Base-by-base conservation (phyloP, 2,329 filamentous ascomycete species). In the Aspergillus sp. region DNA sequence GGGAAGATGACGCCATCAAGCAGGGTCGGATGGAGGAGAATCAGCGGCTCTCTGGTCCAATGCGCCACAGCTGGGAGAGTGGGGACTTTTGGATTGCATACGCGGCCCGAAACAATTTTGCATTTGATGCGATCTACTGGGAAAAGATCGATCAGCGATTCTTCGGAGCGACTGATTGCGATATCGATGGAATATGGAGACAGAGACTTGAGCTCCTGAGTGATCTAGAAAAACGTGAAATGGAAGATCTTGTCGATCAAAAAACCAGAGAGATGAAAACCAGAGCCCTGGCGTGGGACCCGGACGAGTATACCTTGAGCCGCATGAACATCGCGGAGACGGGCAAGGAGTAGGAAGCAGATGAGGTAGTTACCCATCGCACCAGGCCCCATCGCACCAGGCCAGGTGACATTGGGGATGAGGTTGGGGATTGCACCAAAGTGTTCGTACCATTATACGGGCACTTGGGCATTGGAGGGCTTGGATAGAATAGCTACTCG, bases 41-140 rank as follows among this genome's bases (percentile, higher is more conserved):
- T 1, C 63, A 69, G 36, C 29, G 62, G 6, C 66, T 69, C 6
- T 67, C 64, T 14, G 55, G 56, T 6, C 60, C 54, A n/a, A 63
- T 65, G 58, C 49, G 26, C 50, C 24, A 61, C 2, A 67, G 62
- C 3, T 63, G 56, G 58, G 18, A 52, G 4, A 52, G 31, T 47
- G 55, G 57, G 7, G 51, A 56, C n/a, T 58, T 63, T 16, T 61
- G 57, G 58, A 18, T 63, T 24, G 52, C 32, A 10, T 60, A 63
- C 55, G 58, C 54, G 4, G 56, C 46, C 0, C 14, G 14, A 14
- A 14, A 42, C 14, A 42, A 14, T 22, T 63, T 61, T 10, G 58
- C 55, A 0, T 64, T 62, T 45, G 58, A 64, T 56, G 22, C 55
- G 14, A 55, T 59, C 11, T 63, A 42, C 52, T 59, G 63, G 51